A percentile compares a stretch with the other conserved stretches of the same genome.
Conservation (phyloP, 2,329 filamentous ascomycete genomes). For the Ceratocystis alfenasii region DNA sequence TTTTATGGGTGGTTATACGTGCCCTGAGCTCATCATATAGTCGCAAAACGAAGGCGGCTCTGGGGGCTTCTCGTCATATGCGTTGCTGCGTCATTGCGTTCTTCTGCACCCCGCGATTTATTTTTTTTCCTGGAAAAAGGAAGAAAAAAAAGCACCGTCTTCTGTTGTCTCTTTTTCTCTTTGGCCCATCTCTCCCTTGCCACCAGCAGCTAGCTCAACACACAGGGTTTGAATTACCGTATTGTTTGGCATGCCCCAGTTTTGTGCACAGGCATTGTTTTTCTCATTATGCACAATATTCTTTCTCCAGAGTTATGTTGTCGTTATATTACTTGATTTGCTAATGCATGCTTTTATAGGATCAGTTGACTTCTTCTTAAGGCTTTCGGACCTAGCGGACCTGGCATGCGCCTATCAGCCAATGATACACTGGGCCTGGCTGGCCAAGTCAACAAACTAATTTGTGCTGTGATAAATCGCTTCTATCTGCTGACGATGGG, state of each 20-base stretch:
- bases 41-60: background rate
- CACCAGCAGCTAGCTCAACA: no score
- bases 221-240: background rate
- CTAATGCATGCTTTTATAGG: background rate
- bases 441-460: background rate
- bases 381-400: background rate
- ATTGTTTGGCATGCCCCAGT: background rate
- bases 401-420: background rate
- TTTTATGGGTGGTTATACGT: conserved; percentile 3
- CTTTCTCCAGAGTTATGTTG: background rate
- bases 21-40: background rate
- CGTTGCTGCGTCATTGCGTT: background rate
- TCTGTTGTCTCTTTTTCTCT: conserved; percentile 6
- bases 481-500: background rate
- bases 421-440: background rate
- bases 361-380: conserved; percentile 7
- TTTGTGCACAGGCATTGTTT: background rate
- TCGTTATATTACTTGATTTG: background rate
- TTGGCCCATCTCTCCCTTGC: background rate
- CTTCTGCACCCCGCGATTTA: conserved; percentile 6
- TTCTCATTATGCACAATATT: background rate
- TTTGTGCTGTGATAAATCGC: background rate
- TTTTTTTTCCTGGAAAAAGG: background rate
- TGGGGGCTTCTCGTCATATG: background rate
- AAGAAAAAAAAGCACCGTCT: background rate